phyloP scores from a whole-genome alignment of 805 yeast species.

The Cyberlindnera mississippiensis region DNA sequence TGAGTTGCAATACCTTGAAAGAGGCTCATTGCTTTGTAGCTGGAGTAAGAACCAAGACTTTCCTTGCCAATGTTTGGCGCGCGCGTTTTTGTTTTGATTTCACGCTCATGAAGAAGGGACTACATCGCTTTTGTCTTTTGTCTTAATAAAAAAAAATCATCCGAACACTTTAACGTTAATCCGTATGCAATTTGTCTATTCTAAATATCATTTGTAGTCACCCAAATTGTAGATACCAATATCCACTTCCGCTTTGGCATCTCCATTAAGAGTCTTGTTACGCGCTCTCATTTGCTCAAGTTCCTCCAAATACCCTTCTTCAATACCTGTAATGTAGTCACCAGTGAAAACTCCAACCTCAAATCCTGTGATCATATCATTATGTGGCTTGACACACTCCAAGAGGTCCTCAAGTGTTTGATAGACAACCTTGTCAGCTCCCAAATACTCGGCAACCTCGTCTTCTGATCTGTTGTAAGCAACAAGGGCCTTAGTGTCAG shows the following conservation, averaged over 20 bases:
- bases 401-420: conserved; percentile 81
- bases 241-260: conserved; percentile 77
- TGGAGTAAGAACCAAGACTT: too few species aligned
- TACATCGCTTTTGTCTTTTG: too few species aligned
- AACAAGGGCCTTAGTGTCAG: conserved; percentile 90
- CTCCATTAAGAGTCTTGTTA: conserved; percentile 60
- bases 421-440: conserved; percentile 89
- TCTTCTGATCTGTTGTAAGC: conserved; percentile 76
- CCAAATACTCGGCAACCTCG: conserved; percentile 72
- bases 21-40: too few species aligned
- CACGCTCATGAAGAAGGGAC: not conserved
- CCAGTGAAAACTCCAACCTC: conserved; percentile 99
- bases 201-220: conserved; percentile 35
- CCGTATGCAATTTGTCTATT: too few species aligned
- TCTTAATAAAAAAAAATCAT: too few species aligned
- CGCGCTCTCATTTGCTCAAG: conserved; percentile 79
- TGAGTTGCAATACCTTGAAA: too few species aligned
- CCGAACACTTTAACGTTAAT: too few species aligned
- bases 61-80: too few species aligned
- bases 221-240: conserved; percentile 59
- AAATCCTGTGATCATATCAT: conserved; percentile 49
- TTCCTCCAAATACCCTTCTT: conserved; percentile 74
- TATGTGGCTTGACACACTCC: conserved; percentile 62
- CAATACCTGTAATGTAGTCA: conserved; percentile 89
- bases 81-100: not conserved